Evolutionary conservation across 495 filamentous ascomycete genomes (phyloP), one percentile per base, ranked within the genome.

Genomic region (Penicillium pulvis): DNA sequence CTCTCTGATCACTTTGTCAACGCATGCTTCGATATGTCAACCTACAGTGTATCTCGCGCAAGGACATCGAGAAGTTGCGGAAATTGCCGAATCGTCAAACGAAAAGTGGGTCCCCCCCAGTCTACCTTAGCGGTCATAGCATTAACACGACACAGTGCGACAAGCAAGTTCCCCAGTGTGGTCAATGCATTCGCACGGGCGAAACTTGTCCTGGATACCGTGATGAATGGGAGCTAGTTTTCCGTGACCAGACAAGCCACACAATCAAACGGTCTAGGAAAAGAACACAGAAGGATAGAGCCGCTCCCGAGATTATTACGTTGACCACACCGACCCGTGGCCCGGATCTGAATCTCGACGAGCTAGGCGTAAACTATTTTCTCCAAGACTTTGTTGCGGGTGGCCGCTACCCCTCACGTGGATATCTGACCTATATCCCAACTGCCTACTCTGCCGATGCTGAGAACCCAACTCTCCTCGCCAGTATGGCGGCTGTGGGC

Each of bases 401-500:
- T 41, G 36, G 36, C 16, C 36, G 36, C 35, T 57, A 59, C 11
- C 60, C 71, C 7, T 59, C 61, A 14, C 65, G 60, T 12, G 76
- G 76, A 28, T 74, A 63, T 51, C 58, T 79, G 9, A 74, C 71
- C 55, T 69, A 71, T 45, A 50, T 76, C 7, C 59, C 62, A 2
- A 52, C 67, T 2, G 52, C 73, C 6, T 69, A 63, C 26, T 26
- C 23, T 10, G 52, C 56, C 46, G 59, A 68, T 30, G 70, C 63
- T n/a, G 67, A 69, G 49, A 60, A 72, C 42, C 68, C 71, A 16
- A 69, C 69, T 23, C 64, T 79, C 1, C 48, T 75, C 10, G 60
- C 71, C 17, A 75, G 72, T 53, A 76, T 80, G 70, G 74, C 70
- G 4, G 77, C 79, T 6, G 69, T 80, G 3, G 79, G 79, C 4